Conservation (phyloP, 805 yeast genomes). For the Starmerella powellii region DNA sequence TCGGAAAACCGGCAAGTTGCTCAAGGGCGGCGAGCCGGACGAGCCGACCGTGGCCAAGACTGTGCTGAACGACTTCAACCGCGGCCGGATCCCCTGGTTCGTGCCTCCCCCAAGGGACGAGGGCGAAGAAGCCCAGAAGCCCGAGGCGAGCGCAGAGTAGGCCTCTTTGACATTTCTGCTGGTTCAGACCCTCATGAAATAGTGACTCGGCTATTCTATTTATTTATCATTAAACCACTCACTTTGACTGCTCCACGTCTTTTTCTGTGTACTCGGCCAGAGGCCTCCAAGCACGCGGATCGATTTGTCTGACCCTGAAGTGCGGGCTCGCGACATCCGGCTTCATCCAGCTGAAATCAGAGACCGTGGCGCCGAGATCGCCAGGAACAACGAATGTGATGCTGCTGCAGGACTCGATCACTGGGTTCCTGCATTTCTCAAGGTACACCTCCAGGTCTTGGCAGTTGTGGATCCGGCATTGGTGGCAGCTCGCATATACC, state of each 20-base stretch:
- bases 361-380: constrained; percentile 14
- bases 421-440: constrained; percentile 25
- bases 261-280: background rate
- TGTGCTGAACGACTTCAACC: constrained; percentile 82
- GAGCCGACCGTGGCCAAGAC: constrained; percentile 85
- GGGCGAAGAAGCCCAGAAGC: constrained; percentile 2
- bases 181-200: background rate
- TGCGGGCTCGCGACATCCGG: background rate
- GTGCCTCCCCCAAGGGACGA: constrained; percentile 77
- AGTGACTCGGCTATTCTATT: background rate
- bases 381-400: constrained; percentile 21
- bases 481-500: constrained; percentile 22
- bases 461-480: constrained; percentile 25
- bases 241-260: constrained; percentile 9
- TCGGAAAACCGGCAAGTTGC: constrained; percentile 78
- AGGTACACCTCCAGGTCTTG: constrained; percentile 15
- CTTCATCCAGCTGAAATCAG: constrained; percentile 26
- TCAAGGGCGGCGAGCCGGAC: constrained; percentile 97
- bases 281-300: background rate
- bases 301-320: background rate
- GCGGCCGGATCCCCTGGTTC: constrained; percentile 98
- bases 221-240: constrained; percentile 2
- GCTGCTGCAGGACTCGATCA: constrained; percentile 22
- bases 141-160: background rate
- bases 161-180: too few relatives aligned